Evolutionary conservation across 805 yeast species (phyloP), one percentile per base, ranked within the genome.

Genomic region (Saturnispora silvae): DNA sequence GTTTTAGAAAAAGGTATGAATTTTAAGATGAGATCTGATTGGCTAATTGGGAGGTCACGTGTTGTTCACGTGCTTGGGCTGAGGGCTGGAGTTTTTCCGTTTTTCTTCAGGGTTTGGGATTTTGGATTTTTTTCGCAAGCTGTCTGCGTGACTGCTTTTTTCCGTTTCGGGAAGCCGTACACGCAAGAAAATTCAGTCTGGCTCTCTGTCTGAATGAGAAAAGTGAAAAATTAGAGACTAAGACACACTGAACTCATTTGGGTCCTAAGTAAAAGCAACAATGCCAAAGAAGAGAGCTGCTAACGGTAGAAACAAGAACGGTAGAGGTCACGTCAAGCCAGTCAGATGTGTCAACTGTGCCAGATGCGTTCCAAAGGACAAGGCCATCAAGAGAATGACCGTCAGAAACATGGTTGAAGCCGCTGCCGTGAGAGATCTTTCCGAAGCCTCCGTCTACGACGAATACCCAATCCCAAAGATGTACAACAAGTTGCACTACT

Each of bases 271-370:
- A n/a, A n/a, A n/a, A n/a, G n/a, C n/a, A n/a, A 78, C 69, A 53
- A 92, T 92, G 99, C 97, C 98, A 73, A 92, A 92, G 85, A 92
- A 92, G 97, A 89, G 99, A 87, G 86, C 97, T 72, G 86, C 96
- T 92, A 86, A 87, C 96, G 99, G 99, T 81, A 89, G 99, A 80
- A 92, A 92, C 94, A 92, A 92, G 94, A 87, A 86, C 77, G 97
- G 97, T 69, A 92, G 99, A 85, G 99, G 99, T 68, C 97, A 92
- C 95, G 96, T 84, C 72, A 84, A 83, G 73, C 94, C 95, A 68
- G 96, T 89, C 64, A 87, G 99, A 82, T 92, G 99, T 79, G 82
- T 86, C 65, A 92, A 92, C 96, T 92, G 99, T 75, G 82, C 96
- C 62, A 85, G 95, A 72, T 84, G 95, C 77, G 95, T 92, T 61